phyloP scores from a whole-genome alignment of 148 eudicot genomes.

The Silene uniflora region DNA sequence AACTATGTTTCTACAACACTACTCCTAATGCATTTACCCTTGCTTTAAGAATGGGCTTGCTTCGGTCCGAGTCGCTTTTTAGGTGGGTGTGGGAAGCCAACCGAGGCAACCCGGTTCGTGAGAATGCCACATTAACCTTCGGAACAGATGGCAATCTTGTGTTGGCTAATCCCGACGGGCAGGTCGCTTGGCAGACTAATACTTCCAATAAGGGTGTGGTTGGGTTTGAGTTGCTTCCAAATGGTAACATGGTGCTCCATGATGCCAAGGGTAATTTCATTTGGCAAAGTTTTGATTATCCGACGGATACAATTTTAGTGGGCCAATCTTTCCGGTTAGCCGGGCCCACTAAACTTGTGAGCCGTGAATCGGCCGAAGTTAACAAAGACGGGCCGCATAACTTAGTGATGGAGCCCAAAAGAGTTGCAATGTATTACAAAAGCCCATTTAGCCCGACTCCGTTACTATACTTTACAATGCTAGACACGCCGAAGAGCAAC shows the following conservation, averaged over 20 bases:
- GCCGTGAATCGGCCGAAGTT: slow-evolving; percentile 18
- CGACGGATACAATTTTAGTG: slow-evolving; percentile 36
- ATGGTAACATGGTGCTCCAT: slow-evolving; percentile 37
- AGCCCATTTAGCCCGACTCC: slow-evolving; percentile 28
- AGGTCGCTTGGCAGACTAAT: slow-evolving; percentile 31
- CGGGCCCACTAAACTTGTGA: slow-evolving; percentile 28
- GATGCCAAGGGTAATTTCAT: slow-evolving; percentile 27
- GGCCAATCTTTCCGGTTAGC: slow-evolving; percentile 26
- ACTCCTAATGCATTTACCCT: slow-evolving; percentile 40
- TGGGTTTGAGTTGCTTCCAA: slow-evolving; percentile 29
- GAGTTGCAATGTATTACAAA: slow-evolving; percentile 32
- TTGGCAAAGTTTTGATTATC: slow-evolving; percentile 43
- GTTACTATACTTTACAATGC: slow-evolving; percentile 19
- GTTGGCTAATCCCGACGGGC: slow-evolving; percentile 31
- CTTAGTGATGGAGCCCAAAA: slow-evolving; percentile 23
- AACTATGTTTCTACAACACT: slow-evolving; percentile 40
- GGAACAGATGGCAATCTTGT: slow-evolving; percentile 31
- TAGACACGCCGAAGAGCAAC: neutral
- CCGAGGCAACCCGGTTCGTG: slow-evolving; percentile 34
- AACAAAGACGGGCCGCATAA: slow-evolving; percentile 33
- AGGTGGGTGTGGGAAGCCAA: slow-evolving; percentile 48
- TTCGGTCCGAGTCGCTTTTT: slow-evolving; percentile 27
- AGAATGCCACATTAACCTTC: slow-evolving; percentile 27
- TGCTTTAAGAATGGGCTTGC: slow-evolving; percentile 28
- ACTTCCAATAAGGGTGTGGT: slow-evolving; percentile 34